Conservation (phyloP, 495 filamentous ascomycete genomes). For the Neurospora terricola region DNA sequence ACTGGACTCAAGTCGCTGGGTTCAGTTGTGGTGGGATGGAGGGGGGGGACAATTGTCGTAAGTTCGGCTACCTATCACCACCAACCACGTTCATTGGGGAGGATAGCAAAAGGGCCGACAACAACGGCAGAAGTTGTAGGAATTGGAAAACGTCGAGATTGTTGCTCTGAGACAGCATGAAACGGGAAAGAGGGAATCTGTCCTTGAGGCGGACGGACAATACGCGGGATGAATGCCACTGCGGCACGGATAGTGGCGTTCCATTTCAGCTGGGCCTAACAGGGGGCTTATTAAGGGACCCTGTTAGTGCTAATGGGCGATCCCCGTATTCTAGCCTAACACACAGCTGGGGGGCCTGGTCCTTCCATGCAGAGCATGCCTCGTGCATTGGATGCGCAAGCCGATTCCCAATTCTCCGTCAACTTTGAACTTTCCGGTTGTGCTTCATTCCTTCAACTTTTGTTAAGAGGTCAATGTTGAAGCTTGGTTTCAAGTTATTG, state of each 20-base stretch:
- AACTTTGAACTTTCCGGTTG: background rate
- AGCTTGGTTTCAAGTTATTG: background rate
- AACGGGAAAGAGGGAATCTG: background rate
- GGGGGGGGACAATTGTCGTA: background rate
- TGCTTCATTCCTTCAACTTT: background rate
- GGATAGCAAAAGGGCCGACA: background rate
- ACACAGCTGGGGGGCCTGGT: background rate
- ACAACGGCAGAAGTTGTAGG: background rate
- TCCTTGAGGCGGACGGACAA: background rate
- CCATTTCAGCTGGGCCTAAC: background rate
- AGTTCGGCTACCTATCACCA: slow-evolving; percentile 8
- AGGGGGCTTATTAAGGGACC: background rate
- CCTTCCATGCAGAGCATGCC: background rate
- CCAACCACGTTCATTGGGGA: slow-evolving; percentile 6
- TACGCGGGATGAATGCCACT: background rate
- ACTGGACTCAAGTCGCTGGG: background rate
- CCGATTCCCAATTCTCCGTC: background rate
- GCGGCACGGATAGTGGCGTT: background rate
- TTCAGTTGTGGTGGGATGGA: background rate
- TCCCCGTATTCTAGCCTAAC: background rate
- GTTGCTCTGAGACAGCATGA: background rate
- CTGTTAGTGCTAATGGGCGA: background rate
- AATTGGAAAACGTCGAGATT: slow-evolving; percentile 1
- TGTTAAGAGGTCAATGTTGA: background rate
- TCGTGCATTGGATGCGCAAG: background rate